Conservation (phyloP, 2,329 filamentous ascomycete species). For the Cladosporium phlei region DNA sequence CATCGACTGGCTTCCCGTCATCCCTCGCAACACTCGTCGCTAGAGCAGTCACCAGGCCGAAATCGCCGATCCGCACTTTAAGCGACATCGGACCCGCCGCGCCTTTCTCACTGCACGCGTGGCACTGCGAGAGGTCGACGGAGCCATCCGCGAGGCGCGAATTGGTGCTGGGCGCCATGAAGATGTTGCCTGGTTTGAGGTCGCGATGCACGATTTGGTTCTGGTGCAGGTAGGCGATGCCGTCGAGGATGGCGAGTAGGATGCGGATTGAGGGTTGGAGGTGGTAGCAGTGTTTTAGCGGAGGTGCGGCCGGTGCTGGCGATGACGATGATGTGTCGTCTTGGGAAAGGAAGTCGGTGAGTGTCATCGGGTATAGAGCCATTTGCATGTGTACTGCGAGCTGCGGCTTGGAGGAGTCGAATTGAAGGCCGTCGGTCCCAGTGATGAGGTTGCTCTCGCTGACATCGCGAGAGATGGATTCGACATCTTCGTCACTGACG, state of each 20-base stretch:
- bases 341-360: slow-evolving; percentile 51
- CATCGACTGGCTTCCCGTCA: slow-evolving; percentile 15
- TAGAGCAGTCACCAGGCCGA: slow-evolving; percentile 59
- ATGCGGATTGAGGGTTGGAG: slow-evolving; percentile 52
- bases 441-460: slow-evolving; percentile 11
- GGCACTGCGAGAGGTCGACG: slow-evolving; percentile 45
- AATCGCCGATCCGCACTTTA: slow-evolving; percentile 60
- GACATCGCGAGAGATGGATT: slow-evolving; percentile 40
- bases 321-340: slow-evolving; percentile 10
- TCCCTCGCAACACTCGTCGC: too few species aligned
- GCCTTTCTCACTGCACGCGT: slow-evolving; percentile 35
- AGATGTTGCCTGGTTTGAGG: slow-evolving; percentile 65
- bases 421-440: slow-evolving; percentile 7
- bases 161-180: slow-evolving; percentile 48
- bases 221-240: slow-evolving; percentile 60
- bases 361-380: slow-evolving; percentile 59
- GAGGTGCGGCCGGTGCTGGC: slow-evolving; percentile 10
- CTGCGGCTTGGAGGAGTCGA: slow-evolving; percentile 1
- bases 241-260: slow-evolving; percentile 56
- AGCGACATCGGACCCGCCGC: slow-evolving; percentile 20
- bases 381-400: slow-evolving; percentile 64
- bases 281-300: slow-evolving; percentile 58
- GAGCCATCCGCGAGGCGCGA: slow-evolving; percentile 32
- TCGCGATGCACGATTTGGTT: slow-evolving; percentile 61
- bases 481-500: slow-evolving; percentile 40